phyloP scores from a whole-genome alignment of 208 protist genomes.

The Tritrichomonas foetus region DNA sequence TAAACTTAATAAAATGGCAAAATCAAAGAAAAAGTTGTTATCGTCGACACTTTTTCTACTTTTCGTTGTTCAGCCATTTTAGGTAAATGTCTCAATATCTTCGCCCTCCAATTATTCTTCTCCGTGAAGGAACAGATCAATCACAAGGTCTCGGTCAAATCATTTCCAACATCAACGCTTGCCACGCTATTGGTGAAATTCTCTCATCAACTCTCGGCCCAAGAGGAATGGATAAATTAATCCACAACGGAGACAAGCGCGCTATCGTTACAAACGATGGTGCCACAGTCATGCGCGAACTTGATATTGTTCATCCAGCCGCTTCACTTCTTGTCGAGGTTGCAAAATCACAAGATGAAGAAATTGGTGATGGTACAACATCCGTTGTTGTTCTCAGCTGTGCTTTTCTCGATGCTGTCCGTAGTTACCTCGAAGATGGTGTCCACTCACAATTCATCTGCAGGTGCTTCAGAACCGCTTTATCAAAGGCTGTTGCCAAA shows the following conservation, averaged over 20 bases:
- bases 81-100: neutral
- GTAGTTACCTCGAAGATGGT: constrained; percentile 96
- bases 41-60: too few species aligned
- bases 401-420: constrained; percentile 91
- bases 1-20: too few species aligned
- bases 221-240: constrained; percentile 99
- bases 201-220: constrained; percentile 87
- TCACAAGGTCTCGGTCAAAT: constrained; percentile 96
- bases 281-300: constrained; percentile 98
- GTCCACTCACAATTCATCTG: constrained; percentile 98
- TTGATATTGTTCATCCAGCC: constrained; percentile 99
- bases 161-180: constrained; percentile 99
- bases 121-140: constrained; percentile 98
- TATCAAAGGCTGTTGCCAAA: constrained; percentile 53
- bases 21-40: too few species aligned
- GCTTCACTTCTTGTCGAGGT: constrained; percentile 98
- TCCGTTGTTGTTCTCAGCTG: constrained; percentile 97
- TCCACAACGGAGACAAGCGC: constrained; percentile 65
- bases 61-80: too few species aligned
- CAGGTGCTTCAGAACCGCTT: constrained; percentile 73
- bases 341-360: constrained; percentile 82
- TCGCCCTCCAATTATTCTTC: constrained; percentile 89
- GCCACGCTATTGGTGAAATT: constrained; percentile 74
- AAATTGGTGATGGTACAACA: constrained; percentile 99
- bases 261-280: constrained; percentile 99